A percentile compares a stretch with the other conserved stretches of the same genome.
Evolutionary conservation across 192 early-diverging fungal species (phyloP).

Genomic region (Piromyces finnis): DNA sequence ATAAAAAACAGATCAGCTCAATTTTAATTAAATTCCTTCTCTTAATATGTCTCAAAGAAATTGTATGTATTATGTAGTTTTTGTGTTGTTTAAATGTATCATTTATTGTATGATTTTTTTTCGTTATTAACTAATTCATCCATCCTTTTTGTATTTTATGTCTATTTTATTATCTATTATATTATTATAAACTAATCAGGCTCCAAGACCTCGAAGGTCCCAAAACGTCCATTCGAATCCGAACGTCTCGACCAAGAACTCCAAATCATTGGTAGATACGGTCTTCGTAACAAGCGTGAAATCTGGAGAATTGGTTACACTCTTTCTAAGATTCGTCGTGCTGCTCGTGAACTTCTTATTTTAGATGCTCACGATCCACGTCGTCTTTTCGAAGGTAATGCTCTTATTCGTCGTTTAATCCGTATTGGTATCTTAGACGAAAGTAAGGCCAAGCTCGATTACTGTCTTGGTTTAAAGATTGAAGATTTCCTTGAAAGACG

Average conservation of each 20-base stretch:
- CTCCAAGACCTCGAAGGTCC: slow-evolving; percentile 43
- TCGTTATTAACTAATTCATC: too few relatives aligned
- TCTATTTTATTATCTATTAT: too few relatives aligned
- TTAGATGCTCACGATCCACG: slow-evolving; percentile 90
- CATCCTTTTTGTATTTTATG: too few relatives aligned
- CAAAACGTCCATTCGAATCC: slow-evolving; percentile 87
- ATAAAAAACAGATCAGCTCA: background rate
- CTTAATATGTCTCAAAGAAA: background rate
- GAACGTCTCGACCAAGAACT: slow-evolving; percentile 90
- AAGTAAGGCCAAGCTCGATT: slow-evolving; percentile 95
- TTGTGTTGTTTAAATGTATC: too few relatives aligned
- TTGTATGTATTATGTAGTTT: background rate
- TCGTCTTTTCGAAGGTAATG: slow-evolving; percentile 98
- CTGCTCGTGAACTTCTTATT: slow-evolving; percentile 96
- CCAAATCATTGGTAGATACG: slow-evolving; percentile 91
- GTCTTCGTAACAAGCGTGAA: slow-evolving; percentile 97
- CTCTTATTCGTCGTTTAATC: slow-evolving; percentile 94
- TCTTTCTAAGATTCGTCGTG: slow-evolving; percentile 99
- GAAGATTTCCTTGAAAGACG: slow-evolving; percentile 95
- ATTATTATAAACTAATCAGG: background rate
- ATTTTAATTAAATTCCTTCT: background rate
- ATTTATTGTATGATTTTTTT: too few relatives aligned
- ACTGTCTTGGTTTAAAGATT: slow-evolving; percentile 90
- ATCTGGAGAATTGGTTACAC: slow-evolving; percentile 94
- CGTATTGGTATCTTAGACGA: slow-evolving; percentile 97